Base-by-base conservation (phyloP, 2,329 filamentous ascomycete species). In the Lecanosticta acicola region DNA sequence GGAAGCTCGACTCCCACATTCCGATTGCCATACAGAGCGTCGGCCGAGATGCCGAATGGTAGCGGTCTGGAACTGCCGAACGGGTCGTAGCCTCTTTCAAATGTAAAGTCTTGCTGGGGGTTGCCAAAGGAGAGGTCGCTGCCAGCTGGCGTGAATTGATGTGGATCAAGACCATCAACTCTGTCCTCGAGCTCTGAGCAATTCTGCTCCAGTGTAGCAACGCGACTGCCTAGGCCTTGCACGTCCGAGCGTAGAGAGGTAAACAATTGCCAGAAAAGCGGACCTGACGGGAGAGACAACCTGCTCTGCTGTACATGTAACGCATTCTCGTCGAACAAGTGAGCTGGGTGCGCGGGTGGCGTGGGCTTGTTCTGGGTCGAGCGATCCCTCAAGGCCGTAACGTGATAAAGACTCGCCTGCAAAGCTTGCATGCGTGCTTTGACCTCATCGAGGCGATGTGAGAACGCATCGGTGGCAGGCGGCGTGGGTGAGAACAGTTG, bases 261-360 rank as follows among this genome's bases (percentile, higher is more conserved):
- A 44, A 57, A 52, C n/a, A 58, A 46, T 32, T 55, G 49, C 55
- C 55, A 58, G 32, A 56, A 56, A 18, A 54, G 51, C 24, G 53
- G 50, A 17, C 54, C 48, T 8, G 54, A 54, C 11, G 53, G 53
- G 2, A 57, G 41, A 36, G 32, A 20, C 41, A 39, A 32, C 36
- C 8, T 24, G 35, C 35, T 37, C 14, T 29, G 24, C 24, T 5
- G n/a, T n/a, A n/a, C n/a, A n/a, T n/a, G n/a, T n/a, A n/a, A n/a
- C n/a, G n/a, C n/a, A n/a, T n/a, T n/a, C n/a, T n/a, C n/a, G n/a
- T n/a, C n/a, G n/a, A n/a, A n/a, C n/a, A n/a, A n/a, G n/a, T n/a
- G n/a, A n/a, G n/a, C n/a, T n/a, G n/a, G n/a, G n/a, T n/a, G n/a
- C n/a, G n/a, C n/a, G n/a, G n/a, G n/a, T n/a, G n/a, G n/a, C n/a